Base-by-base conservation (phyloP, 1,139 yeast species). In the Saccharomyces pastorianus region DNA sequence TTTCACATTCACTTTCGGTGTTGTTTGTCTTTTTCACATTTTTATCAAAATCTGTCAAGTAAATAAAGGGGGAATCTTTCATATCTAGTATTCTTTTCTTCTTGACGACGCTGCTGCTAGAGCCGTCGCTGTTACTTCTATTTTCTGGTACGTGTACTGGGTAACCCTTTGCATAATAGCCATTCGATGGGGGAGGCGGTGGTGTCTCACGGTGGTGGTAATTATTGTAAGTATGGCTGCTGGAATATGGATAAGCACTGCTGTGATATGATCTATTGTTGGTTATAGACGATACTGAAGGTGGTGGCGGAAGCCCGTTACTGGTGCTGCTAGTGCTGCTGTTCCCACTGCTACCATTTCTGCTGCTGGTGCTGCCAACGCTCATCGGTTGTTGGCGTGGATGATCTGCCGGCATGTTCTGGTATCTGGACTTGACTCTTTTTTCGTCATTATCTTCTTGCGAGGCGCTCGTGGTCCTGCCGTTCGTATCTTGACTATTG, bases 21-120 rank as follows among this genome's bases (percentile, higher is more conserved):
- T 56, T 58, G 8, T 59, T 48, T 32, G 44, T 4, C 25, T 20
- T 38, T 4, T 38, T 38, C 8, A 9, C 11, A 3, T 38, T 38
- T 13, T 58, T 51, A 47, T 61, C 58, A 34, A 61, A 49, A 23
- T 59, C 60, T 20, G 66, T 63, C 42, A 63, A 56, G 51, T 60
- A 58, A 38, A 55, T 51, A 23, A 61, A 57, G 4, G 65, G 62
- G n/a, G 63, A 59, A n/a, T 62, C 61, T 4, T 53, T 53, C 26
- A 38, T 38, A 28, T 52, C 53, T 38, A 53, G 58, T 4, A 58
- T 48, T 25, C 57, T 51, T 26, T 48, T 54, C 54, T 52, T 52
- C 23, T 38, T 17, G 44, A 5, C 25, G 5, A 38, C 11, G 26
- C 44, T 13, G 46, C 26, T 17, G 46, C 48, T 6, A 11, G 20